Conservation (phyloP, 2,329 filamentous ascomycete genomes). For the Ilyonectria robusta region DNA sequence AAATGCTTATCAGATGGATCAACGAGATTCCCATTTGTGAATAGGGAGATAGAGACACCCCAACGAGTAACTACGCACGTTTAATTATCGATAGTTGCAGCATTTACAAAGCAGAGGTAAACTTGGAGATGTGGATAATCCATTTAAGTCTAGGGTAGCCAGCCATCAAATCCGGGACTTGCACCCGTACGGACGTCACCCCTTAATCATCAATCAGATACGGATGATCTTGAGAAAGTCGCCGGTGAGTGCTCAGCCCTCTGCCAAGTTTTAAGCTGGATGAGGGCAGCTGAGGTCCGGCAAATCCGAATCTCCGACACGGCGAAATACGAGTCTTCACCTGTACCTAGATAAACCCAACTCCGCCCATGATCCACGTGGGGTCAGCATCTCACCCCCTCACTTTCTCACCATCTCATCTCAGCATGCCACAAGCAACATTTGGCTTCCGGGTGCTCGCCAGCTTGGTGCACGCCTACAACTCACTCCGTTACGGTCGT, state of each 20-base stretch:
- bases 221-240: too few species aligned
- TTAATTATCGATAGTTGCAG: too few species aligned
- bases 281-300: neutral
- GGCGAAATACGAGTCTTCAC: neutral
- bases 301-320: conserved; percentile 8
- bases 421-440: conserved; percentile 25
- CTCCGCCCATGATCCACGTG: conserved; percentile 3
- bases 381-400: conserved; percentile 4
- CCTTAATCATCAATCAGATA: too few species aligned
- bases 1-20: too few species aligned
- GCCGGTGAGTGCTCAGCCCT: neutral
- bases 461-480: conserved; percentile 24
- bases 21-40: too few species aligned
- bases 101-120: too few species aligned
- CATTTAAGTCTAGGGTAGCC: too few species aligned
- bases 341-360: neutral
- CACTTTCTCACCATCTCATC: conserved; percentile 7
- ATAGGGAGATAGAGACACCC: too few species aligned
- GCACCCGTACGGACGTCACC: too few species aligned
- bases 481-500: conserved; percentile 29
- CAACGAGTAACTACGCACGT: too few species aligned
- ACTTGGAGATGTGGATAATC: too few species aligned
- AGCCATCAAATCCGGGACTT: too few species aligned
- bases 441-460: conserved; percentile 26
- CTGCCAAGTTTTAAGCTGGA: neutral